Percentiles rank a stretch among this genome's conserved stretches.
These are phyloP conservation scores for Melaleuca alternifolia DNA, from an alignment of 345 rosid genomes.

Conservation along the genomic window DNA sequence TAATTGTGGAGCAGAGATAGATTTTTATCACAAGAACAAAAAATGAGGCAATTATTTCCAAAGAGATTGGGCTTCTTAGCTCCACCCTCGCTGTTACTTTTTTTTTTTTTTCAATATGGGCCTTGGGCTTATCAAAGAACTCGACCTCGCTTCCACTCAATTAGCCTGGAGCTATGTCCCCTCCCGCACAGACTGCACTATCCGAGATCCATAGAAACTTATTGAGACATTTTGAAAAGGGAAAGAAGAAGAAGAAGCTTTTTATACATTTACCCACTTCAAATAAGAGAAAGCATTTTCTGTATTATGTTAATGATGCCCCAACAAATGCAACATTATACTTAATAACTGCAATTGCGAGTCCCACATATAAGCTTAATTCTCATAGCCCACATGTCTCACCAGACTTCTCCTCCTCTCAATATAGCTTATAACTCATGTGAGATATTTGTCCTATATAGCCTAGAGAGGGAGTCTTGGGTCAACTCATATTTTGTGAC, in stretches of 20 bases:
- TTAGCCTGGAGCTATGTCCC: not conserved
- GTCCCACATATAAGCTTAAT: not conserved
- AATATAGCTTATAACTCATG: not conserved
- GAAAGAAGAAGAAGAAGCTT: fast-evolving
- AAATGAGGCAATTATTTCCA: not conserved
- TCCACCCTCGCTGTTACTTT: not conserved
- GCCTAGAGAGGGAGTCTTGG: no score
- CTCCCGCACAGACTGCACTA: not conserved
- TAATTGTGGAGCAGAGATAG: not conserved
- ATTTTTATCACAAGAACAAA: not conserved
- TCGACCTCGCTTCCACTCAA: not conserved
- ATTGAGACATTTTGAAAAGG: not conserved
- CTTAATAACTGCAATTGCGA: not conserved
- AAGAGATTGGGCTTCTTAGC: not conserved
- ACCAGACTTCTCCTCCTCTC: not conserved
- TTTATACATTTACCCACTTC: not conserved
- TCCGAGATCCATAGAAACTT: not conserved
- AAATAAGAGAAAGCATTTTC: not conserved
- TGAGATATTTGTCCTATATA: no score
- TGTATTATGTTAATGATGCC: not conserved
- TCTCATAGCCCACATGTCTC: not conserved
- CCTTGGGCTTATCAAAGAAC: not conserved
- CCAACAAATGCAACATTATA: not conserved
- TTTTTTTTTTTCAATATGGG: not conserved
- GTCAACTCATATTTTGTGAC: no score